These are phyloP conservation scores for Colletotrichum higginsianum DNA, from an alignment of 2,329 filamentous ascomycete species.

Conservation along the genomic window DNA sequence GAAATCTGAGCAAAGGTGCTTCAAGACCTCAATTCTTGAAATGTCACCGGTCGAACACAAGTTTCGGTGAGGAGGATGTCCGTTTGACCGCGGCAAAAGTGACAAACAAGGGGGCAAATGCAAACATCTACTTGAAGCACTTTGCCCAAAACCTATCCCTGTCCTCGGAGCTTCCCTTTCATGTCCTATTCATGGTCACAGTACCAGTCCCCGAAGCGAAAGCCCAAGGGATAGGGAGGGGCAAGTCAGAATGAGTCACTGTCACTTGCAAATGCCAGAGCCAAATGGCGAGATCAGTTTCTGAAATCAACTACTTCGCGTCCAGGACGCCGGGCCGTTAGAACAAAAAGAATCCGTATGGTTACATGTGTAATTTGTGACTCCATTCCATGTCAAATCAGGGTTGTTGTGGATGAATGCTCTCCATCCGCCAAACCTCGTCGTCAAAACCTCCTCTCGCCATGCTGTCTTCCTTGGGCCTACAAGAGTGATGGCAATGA, in stretches of 20 bases:
- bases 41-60: too few species aligned
- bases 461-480: slow-evolving; percentile 9
- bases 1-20: background rate
- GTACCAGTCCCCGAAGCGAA: background rate
- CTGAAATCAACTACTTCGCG: slow-evolving; percentile 41
- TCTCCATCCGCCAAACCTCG: slow-evolving; percentile 18
- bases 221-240: too few species aligned
- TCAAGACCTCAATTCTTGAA: background rate
- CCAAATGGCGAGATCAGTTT: slow-evolving; percentile 11
- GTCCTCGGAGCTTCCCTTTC: background rate
- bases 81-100: background rate
- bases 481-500: background rate
- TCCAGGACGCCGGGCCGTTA: slow-evolving; percentile 38
- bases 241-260: too few species aligned
- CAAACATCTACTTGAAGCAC: background rate
- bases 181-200: background rate
- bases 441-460: slow-evolving; percentile 14
- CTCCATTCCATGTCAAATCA: slow-evolving; percentile 32
- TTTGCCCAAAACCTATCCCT: background rate
- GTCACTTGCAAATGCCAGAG: background rate
- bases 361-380: slow-evolving; percentile 39
- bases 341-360: slow-evolving; percentile 39
- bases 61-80: too few species aligned
- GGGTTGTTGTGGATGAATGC: slow-evolving; percentile 17
- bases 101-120: background rate